Evolutionary conservation across 2,329 filamentous ascomycete genomes (phyloP).

Genomic region (Fusarium ramigenum): DNA sequence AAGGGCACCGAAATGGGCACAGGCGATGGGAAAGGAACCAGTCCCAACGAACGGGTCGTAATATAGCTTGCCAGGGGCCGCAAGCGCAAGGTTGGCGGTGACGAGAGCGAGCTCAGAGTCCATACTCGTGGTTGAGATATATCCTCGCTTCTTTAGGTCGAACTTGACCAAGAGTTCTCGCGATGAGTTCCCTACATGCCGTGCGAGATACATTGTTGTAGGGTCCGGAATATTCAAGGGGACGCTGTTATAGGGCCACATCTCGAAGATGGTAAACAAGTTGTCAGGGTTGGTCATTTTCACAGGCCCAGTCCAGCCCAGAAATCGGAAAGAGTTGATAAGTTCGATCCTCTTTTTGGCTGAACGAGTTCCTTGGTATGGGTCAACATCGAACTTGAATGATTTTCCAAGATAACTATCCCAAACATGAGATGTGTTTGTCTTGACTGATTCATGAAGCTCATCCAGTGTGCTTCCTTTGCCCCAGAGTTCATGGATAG

Average conservation of each 20-base stretch:
- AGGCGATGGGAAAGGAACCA: constrained; percentile 90
- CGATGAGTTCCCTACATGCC: constrained; percentile 72
- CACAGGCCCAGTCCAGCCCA: constrained; percentile 82
- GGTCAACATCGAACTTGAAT: constrained; percentile 87
- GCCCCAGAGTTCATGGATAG: constrained; percentile 92
- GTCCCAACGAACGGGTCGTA: constrained; percentile 98
- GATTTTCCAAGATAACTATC: constrained; percentile 67
- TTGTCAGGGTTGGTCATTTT: constrained; percentile 77
- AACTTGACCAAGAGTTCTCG: constrained; percentile 77
- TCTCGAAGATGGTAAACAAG: constrained; percentile 83
- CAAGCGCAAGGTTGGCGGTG: constrained; percentile 89
- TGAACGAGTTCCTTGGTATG: constrained; percentile 79
- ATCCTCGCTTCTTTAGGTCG: constrained; percentile 90
- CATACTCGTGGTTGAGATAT: constrained; percentile 98
- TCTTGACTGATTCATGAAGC: constrained; percentile 73
- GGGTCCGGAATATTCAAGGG: constrained; percentile 62
- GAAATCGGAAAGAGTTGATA: constrained; percentile 83
- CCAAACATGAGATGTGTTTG: constrained; percentile 72
- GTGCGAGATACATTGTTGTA: constrained; percentile 73
- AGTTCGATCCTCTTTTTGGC: constrained; percentile 72
- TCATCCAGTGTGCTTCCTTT: constrained; percentile 71
- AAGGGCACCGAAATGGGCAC: constrained; percentile 87
- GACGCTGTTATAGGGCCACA: constrained; percentile 71
- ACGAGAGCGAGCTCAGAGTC: constrained; percentile 92
- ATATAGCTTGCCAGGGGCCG: constrained; percentile 83